Evolutionary conservation across 371 early-diverging fungal species (phyloP).

Genomic region (Lichtheimia ornata): DNA sequence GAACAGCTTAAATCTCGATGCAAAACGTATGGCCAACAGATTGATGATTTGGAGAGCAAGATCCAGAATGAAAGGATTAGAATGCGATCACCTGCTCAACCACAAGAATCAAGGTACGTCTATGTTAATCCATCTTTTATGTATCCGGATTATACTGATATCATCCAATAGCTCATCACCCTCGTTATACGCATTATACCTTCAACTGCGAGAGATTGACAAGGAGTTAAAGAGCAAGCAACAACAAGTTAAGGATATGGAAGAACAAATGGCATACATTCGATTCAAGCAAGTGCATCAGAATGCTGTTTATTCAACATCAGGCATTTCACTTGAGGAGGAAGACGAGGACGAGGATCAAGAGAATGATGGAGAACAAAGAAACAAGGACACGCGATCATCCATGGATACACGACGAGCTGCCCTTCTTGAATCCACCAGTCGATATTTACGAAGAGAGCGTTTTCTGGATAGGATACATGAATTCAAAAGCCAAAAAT

Average conservation of each 20-base stretch:
- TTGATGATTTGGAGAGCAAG: conserved; percentile 16
- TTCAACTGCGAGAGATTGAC: conserved; percentile 33
- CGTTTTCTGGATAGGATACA: conserved; percentile 13
- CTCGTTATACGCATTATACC: conserved; percentile 30
- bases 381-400: not conserved
- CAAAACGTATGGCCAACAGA: conserved; percentile 4
- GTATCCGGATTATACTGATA: too few species aligned
- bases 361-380: not conserved
- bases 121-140: too few species aligned
- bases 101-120: conserved; percentile 13
- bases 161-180: conserved; percentile 8
- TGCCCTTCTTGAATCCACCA: conserved; percentile 3
- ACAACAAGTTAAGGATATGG: conserved; percentile 20
- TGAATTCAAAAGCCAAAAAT: conserved; percentile 5
- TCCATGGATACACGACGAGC: not conserved
- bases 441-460: conserved; percentile 13
- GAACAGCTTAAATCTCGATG: conserved; percentile 2
- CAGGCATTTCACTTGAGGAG: conserved; percentile 15
- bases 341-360: conserved; percentile 10
- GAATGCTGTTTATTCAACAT: not conserved
- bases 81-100: not conserved
- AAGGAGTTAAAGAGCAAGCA: conserved; percentile 19
- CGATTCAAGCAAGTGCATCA: conserved; percentile 11
- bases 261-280: conserved; percentile 20
- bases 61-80: conserved; percentile 12